Evolutionary conservation across 2,329 filamentous ascomycete genomes (phyloP), one percentile per base, ranked within the genome.

Genomic region (Fusarium sp.): DNA sequence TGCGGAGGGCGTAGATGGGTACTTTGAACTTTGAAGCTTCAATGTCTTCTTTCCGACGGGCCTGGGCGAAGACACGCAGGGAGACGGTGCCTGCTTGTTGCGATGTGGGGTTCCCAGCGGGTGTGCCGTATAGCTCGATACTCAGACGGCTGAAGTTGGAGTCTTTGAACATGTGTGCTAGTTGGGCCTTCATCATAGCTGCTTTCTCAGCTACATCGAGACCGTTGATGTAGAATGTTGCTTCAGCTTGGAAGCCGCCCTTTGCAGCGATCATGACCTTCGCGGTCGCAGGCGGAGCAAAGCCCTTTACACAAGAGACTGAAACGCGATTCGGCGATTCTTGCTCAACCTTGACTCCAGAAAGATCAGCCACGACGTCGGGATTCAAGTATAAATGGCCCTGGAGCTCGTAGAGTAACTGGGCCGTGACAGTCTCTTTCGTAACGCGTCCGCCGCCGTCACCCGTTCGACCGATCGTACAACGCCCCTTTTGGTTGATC

Each of bases 21-120:
- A 77, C 71, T 30, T 76, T 75, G 65, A 84, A 83, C 30, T 76
- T 79, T 5, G 69, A 50, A 0, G 77, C 74, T 0, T 76, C 74
- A 1, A 78, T 73, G 1, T 76, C 78, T 17, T 79, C 77, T 28
- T 77, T 74, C 17, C 61, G 74, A 6, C 70, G 72, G 7, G 85
- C 83, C 68, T 89, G 82, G 0, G 79, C 79, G 67, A 85, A 79
- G 47, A 83, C 75, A 24, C 82, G 69, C 40, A 85, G 78, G 43
- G 82, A 82, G 1, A 85, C 83, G 1, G 84, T 86, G 1, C 83
- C 83, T 1, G 78, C 79, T 26, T 81, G 79, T 32, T 85, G 83
- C n/a, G 77, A 80, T 4, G 69, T 70, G 0, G 82, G 80, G 39
- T 84, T 77, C 2, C 78, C 74, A 1, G 78, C 74, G 56, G 77